Conservation (phyloP, 2,329 filamentous ascomycete genomes). For the Teratosphaeria epicoccoides region DNA sequence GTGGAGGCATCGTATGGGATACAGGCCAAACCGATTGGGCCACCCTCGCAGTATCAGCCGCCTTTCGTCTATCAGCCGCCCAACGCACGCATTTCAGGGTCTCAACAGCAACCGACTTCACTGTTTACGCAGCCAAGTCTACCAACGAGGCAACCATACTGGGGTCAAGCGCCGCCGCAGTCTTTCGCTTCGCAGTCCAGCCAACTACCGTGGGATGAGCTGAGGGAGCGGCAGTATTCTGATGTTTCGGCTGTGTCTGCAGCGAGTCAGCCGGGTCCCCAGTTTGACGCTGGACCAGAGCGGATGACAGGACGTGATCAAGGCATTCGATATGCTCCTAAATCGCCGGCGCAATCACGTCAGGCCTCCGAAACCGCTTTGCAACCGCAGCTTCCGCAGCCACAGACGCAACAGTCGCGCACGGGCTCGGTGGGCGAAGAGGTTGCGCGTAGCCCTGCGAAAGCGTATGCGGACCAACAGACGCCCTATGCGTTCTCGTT, state of each 20-base stretch:
- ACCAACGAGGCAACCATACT: constrained; percentile 7
- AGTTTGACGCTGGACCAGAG: neutral
- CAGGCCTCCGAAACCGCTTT: neutral
- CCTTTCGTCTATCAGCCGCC: neutral
- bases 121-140: constrained; percentile 3
- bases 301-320: neutral
- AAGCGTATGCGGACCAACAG: constrained; percentile 20
- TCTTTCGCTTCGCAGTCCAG: neutral
- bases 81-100: neutral
- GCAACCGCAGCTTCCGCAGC: neutral
- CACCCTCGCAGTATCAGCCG: constrained; percentile 6
- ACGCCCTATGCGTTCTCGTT: constrained; percentile 19
- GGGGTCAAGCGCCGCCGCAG: constrained; percentile 1
- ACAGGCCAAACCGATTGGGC: constrained; percentile 12
- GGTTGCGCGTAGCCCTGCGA: constrained; percentile 15
- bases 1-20: constrained; percentile 12
- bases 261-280: neutral
- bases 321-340: neutral
- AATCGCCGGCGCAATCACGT: neutral
- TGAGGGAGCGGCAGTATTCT: neutral
- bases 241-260: neutral
- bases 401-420: neutral
- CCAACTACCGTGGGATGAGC: neutral
- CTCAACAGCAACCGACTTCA: neutral
- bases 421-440: constrained; percentile 2